Evolutionary conservation across 352 stramenopile genomes (phyloP).

Genomic region (Pythium oligandrum): DNA sequence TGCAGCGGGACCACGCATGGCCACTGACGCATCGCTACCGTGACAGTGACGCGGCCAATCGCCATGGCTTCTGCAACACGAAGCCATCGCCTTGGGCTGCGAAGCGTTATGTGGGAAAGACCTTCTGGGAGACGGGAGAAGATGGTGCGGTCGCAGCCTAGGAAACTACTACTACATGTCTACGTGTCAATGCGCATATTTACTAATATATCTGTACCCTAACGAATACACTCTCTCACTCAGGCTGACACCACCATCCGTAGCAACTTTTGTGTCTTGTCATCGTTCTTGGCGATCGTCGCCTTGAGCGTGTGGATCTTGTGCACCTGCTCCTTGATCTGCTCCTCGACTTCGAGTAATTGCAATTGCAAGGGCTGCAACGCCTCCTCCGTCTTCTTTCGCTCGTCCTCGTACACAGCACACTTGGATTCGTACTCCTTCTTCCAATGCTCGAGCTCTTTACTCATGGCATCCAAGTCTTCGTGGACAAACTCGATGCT

Average conservation of each 20-base stretch:
- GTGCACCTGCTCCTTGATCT: slow-evolving; percentile 88
- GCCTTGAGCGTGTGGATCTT: slow-evolving; percentile 92
- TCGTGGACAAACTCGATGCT: slow-evolving; percentile 94
- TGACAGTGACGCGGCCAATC: not conserved
- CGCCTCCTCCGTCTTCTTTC: slow-evolving; percentile 78
- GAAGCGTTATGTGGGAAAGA: not conserved
- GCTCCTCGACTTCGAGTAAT: slow-evolving; percentile 85
- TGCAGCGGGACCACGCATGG: slow-evolving; percentile 13
- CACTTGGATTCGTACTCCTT: slow-evolving; percentile 77
- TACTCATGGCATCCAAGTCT: slow-evolving; percentile 92
- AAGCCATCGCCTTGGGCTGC: not conserved
- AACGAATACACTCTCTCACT: not conserved
- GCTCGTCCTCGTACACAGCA: slow-evolving; percentile 78
- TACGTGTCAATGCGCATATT: too few species aligned
- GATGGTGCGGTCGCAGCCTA: too few species aligned
- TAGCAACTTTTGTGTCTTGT: slow-evolving; percentile 88
- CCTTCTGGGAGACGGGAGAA: not conserved
- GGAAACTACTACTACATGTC: too few species aligned
- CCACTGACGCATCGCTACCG: not conserved
- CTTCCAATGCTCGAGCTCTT: slow-evolving; percentile 91
- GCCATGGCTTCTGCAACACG: not conserved
- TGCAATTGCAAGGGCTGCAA: slow-evolving; percentile 80
- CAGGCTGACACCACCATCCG: slow-evolving; percentile 82
- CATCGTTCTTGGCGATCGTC: slow-evolving; percentile 90
- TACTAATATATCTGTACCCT: too few species aligned